Conservation (phyloP, 805 yeast genomes). For the Yarrowia sp. region DNA sequence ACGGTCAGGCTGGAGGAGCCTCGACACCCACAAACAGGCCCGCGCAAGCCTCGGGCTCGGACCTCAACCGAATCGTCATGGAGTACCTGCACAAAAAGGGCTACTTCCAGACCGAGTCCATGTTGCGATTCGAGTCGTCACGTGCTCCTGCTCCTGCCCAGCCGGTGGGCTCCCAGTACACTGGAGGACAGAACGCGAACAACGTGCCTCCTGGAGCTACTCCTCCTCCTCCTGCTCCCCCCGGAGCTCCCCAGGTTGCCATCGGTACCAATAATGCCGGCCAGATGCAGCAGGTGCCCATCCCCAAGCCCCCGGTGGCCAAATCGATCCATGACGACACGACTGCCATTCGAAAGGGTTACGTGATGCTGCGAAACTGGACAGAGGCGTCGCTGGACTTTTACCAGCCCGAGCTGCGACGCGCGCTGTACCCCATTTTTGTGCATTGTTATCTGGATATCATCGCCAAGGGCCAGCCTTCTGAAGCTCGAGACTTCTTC, state of each 20-base stretch:
- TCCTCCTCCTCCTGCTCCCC: conserved; percentile 26
- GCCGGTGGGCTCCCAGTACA: conserved; percentile 28
- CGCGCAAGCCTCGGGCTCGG: conserved; percentile 46
- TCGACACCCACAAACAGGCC: conserved; percentile 12
- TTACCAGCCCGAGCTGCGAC: conserved; percentile 79
- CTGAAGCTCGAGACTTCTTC: conserved; percentile 66
- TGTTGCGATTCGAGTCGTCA: conserved; percentile 73
- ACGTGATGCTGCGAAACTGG: conserved; percentile 79
- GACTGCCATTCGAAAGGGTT: conserved; percentile 54
- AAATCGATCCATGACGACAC: conserved; percentile 30
- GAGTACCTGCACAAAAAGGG: conserved; percentile 94
- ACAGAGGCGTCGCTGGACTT: conserved; percentile 85
- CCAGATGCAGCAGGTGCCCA: conserved; percentile 23
- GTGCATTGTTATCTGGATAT: conserved; percentile 82
- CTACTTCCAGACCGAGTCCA: conserved; percentile 88
- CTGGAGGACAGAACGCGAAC: conserved; percentile 28
- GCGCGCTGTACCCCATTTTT: conserved; percentile 87
- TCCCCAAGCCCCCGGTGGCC: conserved; percentile 12
- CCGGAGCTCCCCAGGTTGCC: conserved; percentile 29
- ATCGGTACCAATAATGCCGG: conserved; percentile 35
- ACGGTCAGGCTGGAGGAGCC: conserved; percentile 15
- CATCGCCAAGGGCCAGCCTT: conserved; percentile 56
- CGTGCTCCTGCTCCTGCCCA: conserved; percentile 36
- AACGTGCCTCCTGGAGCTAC: conserved; percentile 20
- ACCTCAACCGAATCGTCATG: conserved; percentile 83